Evolutionary conservation across 176 grass and related monocot species (phyloP).

Genomic region (Coix lacrymajobi): DNA sequence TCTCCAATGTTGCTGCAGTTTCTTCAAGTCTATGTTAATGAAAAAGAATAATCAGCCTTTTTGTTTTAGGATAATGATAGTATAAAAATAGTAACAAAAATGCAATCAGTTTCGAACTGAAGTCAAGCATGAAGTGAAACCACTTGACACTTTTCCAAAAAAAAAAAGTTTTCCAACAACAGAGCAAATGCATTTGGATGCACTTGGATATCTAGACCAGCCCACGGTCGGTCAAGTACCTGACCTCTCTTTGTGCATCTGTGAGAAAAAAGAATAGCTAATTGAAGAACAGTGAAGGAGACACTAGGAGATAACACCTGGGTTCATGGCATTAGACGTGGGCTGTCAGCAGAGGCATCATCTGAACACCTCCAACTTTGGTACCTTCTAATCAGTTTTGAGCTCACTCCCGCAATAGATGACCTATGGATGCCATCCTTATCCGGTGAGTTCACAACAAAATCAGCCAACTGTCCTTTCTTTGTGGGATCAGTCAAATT

Average conservation of each 20-base stretch:
- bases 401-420: not conserved
- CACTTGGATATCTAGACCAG: not conserved
- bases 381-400: not conserved
- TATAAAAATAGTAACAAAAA: not conserved
- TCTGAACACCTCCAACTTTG: not conserved
- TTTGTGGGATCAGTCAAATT: no score
- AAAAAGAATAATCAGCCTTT: constrained; percentile 21
- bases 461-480: not conserved
- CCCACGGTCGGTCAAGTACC: not conserved
- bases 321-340: not conserved
- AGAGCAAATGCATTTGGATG: not conserved
- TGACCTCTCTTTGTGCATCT: not conserved
- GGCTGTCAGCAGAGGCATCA: not conserved
- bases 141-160: not conserved
- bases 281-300: not conserved
- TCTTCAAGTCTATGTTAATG: constrained; percentile 56
- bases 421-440: not conserved
- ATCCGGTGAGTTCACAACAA: not conserved
- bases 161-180: not conserved
- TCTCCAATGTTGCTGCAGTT: constrained; percentile 42
- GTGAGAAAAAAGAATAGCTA: not conserved
- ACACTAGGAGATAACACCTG: not conserved
- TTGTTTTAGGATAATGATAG: constrained; percentile 11
- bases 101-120: not conserved
- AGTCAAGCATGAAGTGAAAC: not conserved